Base-by-base conservation (phyloP, 2,329 filamentous ascomycete genomes). In the Xylariaceae sp. region DNA sequence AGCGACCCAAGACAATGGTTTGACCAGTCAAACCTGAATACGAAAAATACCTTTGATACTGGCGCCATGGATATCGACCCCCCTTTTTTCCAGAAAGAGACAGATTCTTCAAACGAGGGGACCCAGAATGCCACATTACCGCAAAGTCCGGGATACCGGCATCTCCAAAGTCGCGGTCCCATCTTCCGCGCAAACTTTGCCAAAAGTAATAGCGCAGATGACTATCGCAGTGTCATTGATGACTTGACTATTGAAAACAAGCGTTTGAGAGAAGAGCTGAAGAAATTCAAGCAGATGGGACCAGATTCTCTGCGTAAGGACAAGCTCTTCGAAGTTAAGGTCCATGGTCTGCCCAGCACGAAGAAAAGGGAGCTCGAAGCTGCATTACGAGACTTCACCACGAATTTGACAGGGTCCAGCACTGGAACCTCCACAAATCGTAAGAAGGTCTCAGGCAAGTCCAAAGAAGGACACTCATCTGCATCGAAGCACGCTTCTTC, bases 191-290 rank as follows among this genome's bases (percentile, higher is more conserved):
- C 73, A 3, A 67, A 69, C 0, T 59, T 70, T 44, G 74, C 75
- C 2, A 82, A 73, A 17, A 83, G 75, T 68, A 89, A 84, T 69
- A 87, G 86, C 54, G 85, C 83, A 34, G 89, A 89, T 58, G 90
- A 92, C 58, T 92, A 86, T 61, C 81, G 90, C 51, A 88, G 88
- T 65, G 89, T 96, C 13, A 95, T 96, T 52, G 90, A 96, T 67
- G 91, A 96, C 70, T 74, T 96, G 60, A 96, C 90, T 0, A 78
- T 96, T 30, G 88, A 92, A 70, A 95, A 94, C 70, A 89, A 90
- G 71, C 87, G 85, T 55, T 73, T 95, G 62, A 92, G 87, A 74
- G 85, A 88, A 65, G 85, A 86, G 67, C 68, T 95, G 57, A 88
- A 83, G 67, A 86, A 83, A 56, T 89, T 89, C 62, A 88, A 89